Evolutionary conservation across 208 protist genomes (phyloP), one percentile per base, ranked within the genome.

Genomic region (Wallacemonas collosoma): DNA sequence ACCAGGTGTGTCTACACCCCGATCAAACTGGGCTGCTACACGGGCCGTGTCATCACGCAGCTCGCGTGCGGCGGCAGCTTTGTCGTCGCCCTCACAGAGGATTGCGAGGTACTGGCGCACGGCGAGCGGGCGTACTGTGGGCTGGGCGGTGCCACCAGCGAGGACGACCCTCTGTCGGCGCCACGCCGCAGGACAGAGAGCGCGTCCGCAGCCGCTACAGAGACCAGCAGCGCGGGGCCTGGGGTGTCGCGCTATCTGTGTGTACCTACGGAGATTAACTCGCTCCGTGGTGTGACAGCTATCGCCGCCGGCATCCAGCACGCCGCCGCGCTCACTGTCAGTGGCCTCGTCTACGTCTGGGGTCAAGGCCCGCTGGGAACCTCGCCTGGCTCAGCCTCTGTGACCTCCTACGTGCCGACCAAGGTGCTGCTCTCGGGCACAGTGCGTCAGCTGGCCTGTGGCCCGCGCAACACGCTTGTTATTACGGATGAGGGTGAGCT

Each of bases 51-150:
- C 26, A 76, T 95, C 15, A 76, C 87, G 36, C 87, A 93, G 67
- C 72, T 93, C 36, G 91, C 82, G 26, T 96, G 92, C 64, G 92
- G 92, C 15, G 85, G 77, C 8, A 83, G 71, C 12, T 95, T 95
- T 75, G 73, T 82, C 2, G 60, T 93, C 1, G 83, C 85, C 12
- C 82, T 94, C 50, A 88, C 79, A 8, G 78, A 76, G 40, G 77
- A 77, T 50, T 79, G 86, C 15, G 72, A 82, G 17, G 85, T 96
- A 36, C 82, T 85, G 35, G 72, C 81, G 26, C 83, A 89, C 71
- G 91, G 91, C 35, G 78, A 90, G 56, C 61, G 54, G 15, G 38
- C 58, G n/a, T 95, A 83, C 75, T 93, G 87, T 65, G 88, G 89
- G 5, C 75, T 80, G 72, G 56, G n/a, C 40, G 26, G 36, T 8